Evolutionary conservation across 176 grass and related monocot species (phyloP), one percentile per base, ranked within the genome.

Genomic region (Oryza glumipatula): DNA sequence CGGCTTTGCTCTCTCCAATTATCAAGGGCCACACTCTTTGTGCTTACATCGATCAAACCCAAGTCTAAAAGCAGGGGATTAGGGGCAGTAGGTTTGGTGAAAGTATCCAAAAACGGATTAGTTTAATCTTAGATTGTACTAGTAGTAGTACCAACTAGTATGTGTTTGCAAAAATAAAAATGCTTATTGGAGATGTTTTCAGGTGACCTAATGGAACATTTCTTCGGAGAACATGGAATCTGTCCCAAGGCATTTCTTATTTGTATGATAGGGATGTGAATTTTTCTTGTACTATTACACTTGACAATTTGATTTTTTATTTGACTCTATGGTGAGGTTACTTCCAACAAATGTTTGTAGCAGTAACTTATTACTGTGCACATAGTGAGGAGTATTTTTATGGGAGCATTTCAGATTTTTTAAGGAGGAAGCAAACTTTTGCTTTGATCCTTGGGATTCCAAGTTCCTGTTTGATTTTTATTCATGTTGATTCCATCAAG

Each of bases 1-100:
- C 74, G 60, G 84, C 84, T 74, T 45, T 74, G 12, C 74, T 4
- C 5, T 5, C 67, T n/a, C 74, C 84, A 86, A 83, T 90, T 74
- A 83, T 83, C 79, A 7, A 82, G 67, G 60, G 26, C 38, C 84
- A 73, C 88, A 19, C 83, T 67, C 67, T 73, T 73, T 30, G 11
- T 52, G n/a, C 78, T 65, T 7, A 38, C 24, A 70, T 33, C 36
- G 5, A 38, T 38, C 51, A 48, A 48, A 4, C 44, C 63, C 54
- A 21, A 9, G 12, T 67, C 82, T 84, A 17, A 36, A 35, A 49
- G 10, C 32, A 45, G 0, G 19, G 36, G 2, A 26, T 3, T 56
- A 58, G 2, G 16, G 7, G 21, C 11, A 44, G 5, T 74, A 88
- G 81, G 76, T 88, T 84, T 79, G 75, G 68, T 88, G 72, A 26